Evolutionary conservation across 1,284 basidiomycete genomes (phyloP).

Genomic region (Athelia psychrophila): DNA sequence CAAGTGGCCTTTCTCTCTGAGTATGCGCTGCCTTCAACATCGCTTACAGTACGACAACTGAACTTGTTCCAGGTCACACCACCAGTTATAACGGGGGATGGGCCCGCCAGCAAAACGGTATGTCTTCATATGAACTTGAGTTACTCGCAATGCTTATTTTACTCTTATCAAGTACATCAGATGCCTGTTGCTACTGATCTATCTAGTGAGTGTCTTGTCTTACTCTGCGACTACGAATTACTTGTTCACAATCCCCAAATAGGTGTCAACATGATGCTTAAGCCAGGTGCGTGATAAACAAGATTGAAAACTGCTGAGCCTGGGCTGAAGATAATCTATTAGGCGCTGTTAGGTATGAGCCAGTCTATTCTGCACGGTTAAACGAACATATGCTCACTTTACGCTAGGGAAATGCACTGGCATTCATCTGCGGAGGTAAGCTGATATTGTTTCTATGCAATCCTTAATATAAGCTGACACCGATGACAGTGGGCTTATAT

Average conservation of each 20-base stretch:
- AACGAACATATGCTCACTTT: neutral
- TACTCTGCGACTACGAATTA: neutral
- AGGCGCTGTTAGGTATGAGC: conserved; percentile 59
- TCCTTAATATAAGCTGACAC: no score
- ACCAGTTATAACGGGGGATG: conserved; percentile 49
- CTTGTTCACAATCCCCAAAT: neutral
- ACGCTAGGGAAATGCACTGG: conserved; percentile 70
- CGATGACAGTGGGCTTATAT: conserved; percentile 61
- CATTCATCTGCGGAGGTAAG: conserved; percentile 64
- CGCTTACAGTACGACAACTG: no score
- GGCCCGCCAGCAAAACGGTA: conserved; percentile 69
- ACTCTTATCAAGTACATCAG: conserved; percentile 35
- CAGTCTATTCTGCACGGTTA: neutral
- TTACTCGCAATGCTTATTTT: conserved; percentile 2
- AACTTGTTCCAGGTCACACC: no score
- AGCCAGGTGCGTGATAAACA: conserved; percentile 1
- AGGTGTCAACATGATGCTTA: conserved; percentile 1
- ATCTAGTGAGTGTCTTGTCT: conserved; percentile 6
- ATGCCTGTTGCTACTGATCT: conserved; percentile 62
- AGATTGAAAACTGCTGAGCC: neutral
- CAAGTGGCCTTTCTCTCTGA: conserved; percentile 72
- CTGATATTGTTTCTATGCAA: neutral
- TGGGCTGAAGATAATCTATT: conserved; percentile 42
- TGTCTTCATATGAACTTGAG: conserved; percentile 8
- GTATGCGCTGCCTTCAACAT: conserved; percentile 62